Conservation (phyloP, 352 stramenopile species). For the Globisporangium parvum region DNA sequence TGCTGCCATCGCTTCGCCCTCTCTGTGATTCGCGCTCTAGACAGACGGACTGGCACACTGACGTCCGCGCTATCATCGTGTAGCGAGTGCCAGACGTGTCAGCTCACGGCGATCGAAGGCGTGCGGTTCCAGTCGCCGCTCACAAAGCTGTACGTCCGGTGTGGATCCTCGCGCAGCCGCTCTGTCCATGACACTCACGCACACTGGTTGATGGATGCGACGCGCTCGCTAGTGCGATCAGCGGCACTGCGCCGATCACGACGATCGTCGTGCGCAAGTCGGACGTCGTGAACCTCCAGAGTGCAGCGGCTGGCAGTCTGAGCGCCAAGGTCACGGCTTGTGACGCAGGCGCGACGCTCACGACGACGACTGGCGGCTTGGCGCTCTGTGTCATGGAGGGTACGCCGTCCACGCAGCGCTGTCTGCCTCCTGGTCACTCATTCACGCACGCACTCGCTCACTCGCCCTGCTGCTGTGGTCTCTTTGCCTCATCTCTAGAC, state of each 20-base stretch:
- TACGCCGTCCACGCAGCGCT: background rate
- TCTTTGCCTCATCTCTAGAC: background rate
- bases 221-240: conserved; percentile 13
- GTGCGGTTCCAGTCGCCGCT: conserved; percentile 26
- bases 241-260: conserved; percentile 18
- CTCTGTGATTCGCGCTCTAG: background rate
- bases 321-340: background rate
- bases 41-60: background rate
- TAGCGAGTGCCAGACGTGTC: conserved; percentile 16
- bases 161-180: background rate
- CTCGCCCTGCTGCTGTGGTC: background rate
- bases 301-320: background rate
- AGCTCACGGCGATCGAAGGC: conserved; percentile 16
- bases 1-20: too few relatives aligned
- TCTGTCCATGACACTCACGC: background rate
- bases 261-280: conserved; percentile 31
- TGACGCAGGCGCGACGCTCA: background rate
- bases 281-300: conserved; percentile 20
- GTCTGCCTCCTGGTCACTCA: background rate
- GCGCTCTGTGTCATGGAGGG: background rate
- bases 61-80: too few relatives aligned
- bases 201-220: background rate
- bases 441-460: background rate
- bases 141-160: conserved; percentile 23
- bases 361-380: background rate